A percentile compares a stretch with the other conserved stretches of the same genome.
Evolutionary conservation across 805 yeast genomes (phyloP).

Genomic region (Groenewaldozyma salmanticensis): DNA sequence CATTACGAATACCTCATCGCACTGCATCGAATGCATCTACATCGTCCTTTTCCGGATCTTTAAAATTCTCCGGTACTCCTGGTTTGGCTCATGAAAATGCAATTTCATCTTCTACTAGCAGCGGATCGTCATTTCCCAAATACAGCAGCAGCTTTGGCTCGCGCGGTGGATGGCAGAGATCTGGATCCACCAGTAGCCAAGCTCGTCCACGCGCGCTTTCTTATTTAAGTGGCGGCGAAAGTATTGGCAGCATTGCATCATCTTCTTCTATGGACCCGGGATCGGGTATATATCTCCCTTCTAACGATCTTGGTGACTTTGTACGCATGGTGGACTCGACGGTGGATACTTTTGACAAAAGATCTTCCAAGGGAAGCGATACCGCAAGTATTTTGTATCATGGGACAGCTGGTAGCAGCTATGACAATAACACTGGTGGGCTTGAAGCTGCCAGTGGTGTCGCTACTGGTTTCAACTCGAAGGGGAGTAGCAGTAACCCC

Average conservation of each 20-base stretch:
- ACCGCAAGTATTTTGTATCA: conserved; percentile 2
- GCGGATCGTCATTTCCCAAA: conserved; percentile 22
- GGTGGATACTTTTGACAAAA: conserved; percentile 21
- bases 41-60: conserved; percentile 25
- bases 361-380: conserved; percentile 11
- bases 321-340: conserved; percentile 61
- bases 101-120: conserved; percentile 20
- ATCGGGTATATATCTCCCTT: conserved; percentile 40
- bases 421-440: not conserved
- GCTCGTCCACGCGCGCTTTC: conserved; percentile 55
- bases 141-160: conserved; percentile 28
- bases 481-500: conserved; percentile 14
- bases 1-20: conserved; percentile 30
- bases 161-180: conserved; percentile 20
- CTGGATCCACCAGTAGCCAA: conserved; percentile 36
- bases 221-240: conserved; percentile 25
- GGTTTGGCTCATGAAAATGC: conserved; percentile 19
- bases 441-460: conserved; percentile 2
- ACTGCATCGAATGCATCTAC: conserved; percentile 15
- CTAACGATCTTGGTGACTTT: conserved; percentile 47
- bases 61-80: conserved; percentile 15
- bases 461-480: not conserved
- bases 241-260: conserved; percentile 16
- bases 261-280: conserved; percentile 25
- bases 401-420: not conserved